A percentile compares a stretch with the other conserved stretches of the same genome.
Evolutionary conservation across 305 asterid species (phyloP).

Genomic region (Plantago rigida): DNA sequence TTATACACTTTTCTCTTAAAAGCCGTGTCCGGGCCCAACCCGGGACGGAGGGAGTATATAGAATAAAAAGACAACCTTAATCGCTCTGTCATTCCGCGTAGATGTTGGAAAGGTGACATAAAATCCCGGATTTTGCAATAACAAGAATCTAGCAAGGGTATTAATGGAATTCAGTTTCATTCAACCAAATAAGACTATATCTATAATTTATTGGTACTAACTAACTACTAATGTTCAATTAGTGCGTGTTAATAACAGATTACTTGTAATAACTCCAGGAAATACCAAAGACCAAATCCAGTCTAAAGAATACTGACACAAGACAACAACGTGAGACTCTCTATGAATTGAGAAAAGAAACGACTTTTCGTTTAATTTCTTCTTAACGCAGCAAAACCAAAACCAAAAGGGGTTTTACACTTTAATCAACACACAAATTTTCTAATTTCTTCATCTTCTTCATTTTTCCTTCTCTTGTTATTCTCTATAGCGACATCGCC

Average conservation of each 20-base stretch:
- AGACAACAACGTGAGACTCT: constrained; percentile 26
- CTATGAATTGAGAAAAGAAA: constrained; percentile 21
- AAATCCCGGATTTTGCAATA: constrained; percentile 4
- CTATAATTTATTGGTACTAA: too few relatives aligned
- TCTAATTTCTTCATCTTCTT: too few relatives aligned
- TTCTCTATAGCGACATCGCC: constrained; percentile 12
- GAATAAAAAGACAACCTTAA: constrained; percentile 7
- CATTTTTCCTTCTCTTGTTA: neutral
- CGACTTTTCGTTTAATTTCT: constrained; percentile 22
- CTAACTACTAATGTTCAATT: too few relatives aligned
- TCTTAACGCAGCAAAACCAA: constrained; percentile 9
- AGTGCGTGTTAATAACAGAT: neutral
- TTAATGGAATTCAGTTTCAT: neutral
- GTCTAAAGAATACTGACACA: neutral
- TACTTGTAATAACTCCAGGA: constrained; percentile 7
- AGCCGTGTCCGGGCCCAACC: too few relatives aligned
- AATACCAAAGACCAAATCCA: constrained; percentile 25
- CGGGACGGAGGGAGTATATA: too few relatives aligned
- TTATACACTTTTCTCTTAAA: too few relatives aligned
- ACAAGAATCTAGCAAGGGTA: neutral
- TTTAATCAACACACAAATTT: constrained; percentile 7
- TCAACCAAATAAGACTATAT: neutral
- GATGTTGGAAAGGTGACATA: neutral
- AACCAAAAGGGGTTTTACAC: constrained; percentile 29
- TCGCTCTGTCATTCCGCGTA: constrained; percentile 11